Evolutionary conservation across 2,329 filamentous ascomycete species (phyloP).

Genomic region (Chalaropsis ovoidea): DNA sequence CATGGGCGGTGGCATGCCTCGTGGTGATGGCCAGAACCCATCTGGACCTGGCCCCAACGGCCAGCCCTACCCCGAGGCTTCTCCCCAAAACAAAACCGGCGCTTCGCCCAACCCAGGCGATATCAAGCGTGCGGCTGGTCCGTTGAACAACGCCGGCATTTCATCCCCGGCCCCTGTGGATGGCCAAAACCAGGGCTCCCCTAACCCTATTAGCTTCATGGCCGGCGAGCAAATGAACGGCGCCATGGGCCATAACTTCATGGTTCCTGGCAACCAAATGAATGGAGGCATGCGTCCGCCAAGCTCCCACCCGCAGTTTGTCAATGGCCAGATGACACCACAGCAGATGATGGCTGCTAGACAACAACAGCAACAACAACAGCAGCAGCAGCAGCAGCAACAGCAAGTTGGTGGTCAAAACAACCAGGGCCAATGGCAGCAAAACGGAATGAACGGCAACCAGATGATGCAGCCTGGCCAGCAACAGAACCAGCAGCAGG

Average conservation of each 20-base stretch:
- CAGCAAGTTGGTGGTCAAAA: slow-evolving; percentile 30
- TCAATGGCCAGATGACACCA: slow-evolving; percentile 49
- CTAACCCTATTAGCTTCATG: slow-evolving; percentile 55
- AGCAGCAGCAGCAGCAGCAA: slow-evolving; percentile 31
- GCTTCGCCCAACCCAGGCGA: slow-evolving; percentile 69
- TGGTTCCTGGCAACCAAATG: slow-evolving; percentile 46
- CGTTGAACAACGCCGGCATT: slow-evolving; percentile 58
- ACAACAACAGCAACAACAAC: slow-evolving; percentile 32
- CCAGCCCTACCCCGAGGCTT: slow-evolving; percentile 57
- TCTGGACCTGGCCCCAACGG: slow-evolving; percentile 51
- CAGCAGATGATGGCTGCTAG: slow-evolving; percentile 50
- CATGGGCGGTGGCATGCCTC: slow-evolving; percentile 38
- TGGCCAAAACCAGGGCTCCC: slow-evolving; percentile 57
- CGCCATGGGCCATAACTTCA: slow-evolving; percentile 46
- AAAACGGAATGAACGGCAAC: slow-evolving; percentile 35
- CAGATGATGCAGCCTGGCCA: slow-evolving; percentile 36
- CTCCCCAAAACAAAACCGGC: slow-evolving; percentile 55
- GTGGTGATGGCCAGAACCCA: slow-evolving; percentile 43
- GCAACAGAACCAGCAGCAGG: slow-evolving; percentile 28
- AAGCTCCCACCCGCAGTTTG: slow-evolving; percentile 52
- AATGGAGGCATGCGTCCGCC: slow-evolving; percentile 56
- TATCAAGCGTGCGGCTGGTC: slow-evolving; percentile 67
- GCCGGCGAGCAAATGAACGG: slow-evolving; percentile 49
- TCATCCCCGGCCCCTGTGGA: slow-evolving; percentile 59
- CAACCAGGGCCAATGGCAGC: slow-evolving; percentile 36